Base-by-base conservation (phyloP, 2,329 filamentous ascomycete species). In the Fusarium buxicola region DNA sequence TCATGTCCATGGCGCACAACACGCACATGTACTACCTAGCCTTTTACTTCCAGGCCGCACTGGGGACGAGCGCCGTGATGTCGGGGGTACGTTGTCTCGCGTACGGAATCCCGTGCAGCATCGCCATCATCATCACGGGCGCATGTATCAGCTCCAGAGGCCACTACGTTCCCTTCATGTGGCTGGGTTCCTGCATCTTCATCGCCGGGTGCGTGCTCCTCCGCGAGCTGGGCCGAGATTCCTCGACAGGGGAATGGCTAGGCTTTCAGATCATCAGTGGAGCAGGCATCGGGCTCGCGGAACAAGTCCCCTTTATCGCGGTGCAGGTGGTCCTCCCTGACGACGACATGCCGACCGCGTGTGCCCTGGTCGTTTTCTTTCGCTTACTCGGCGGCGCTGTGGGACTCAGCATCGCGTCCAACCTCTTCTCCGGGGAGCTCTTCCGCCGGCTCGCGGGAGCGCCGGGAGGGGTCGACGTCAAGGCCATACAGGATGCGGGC, bases 191-290 rank as follows among this genome's bases (percentile, higher is more conserved):
- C 7, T 30, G 34, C 2, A 43, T 68, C 6, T 65, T 68, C 38
- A 45, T 54, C 28, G 18, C 51, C 1, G 64, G 58, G 0, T 45
- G 55, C 8, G 65, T 44, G 0, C 49, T 69, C 3, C 40, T 66
- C 3, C 41, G 18, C 4, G 28, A 43, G 8, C 15, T 81, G 2
- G 58, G 64, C 15, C 59, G 69, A 1, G 56, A 73, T 30, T 78
- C 77, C 2, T 57, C 65, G 0, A 66, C 70, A 0, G 65, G 60
- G 1, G 68, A 74, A 35, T 83, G 80, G 80, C 75, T 81, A 16
- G 79, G 78, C 6, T 81, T 76, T 55, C 78, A 81, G 65, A 72
- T 76, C 3, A 59, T 82, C 13, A 72, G 73, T n/a, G 81, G 81
- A 4, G 58, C 77, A 2, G 80, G 79, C 1, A 62, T 78, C 2